Base-by-base conservation (phyloP, 352 stramenopile species). In the Poterioochromonas sp. region DNA sequence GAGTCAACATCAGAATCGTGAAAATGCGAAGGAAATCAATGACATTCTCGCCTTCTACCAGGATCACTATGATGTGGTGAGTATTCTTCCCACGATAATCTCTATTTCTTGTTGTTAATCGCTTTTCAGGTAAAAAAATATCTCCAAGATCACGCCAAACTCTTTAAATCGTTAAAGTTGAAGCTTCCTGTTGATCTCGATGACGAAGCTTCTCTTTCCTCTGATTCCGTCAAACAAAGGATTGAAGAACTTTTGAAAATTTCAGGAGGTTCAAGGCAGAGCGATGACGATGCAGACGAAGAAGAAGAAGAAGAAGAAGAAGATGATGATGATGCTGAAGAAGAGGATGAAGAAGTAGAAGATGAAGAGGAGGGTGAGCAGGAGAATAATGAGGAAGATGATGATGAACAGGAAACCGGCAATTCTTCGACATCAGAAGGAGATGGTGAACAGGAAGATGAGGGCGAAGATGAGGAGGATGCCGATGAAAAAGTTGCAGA, bases 181-280 rank as follows among this genome's bases (percentile, higher is more conserved):
- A 41, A 47, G 15, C 15, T 71, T 71, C 62, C 62, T 26, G 32
- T 29, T 41, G 18, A 8, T 12, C 26, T 71, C 2, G 62, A 71
- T 58, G 47, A 58, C 47, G 47, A 15, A 26, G 15, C 47, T 26
- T 26, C 15, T 58, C 12, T 71, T 41, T 1, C 62, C 34, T 5
- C 32, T 22, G 62, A 71, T 12, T 12, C 3, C 8, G 11, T 71
- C 2, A 43, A 44, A 5, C 2, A 1, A n/a, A 8, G 34, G 15
- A 22, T 71, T n/a, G 34, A 41, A 26, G 29, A 71, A 29, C 32
- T 71, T 11, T 71, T 71, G 62, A 71, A 71, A 8, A 47, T 71
- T 3, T 71, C 62, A 2, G 62, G 62, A 32, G 62, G 62, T 35
- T 12, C 15, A 5, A 41, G 11, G 2, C 8, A 41, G 32, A 29